Percentiles rank a stretch among this genome's conserved stretches.
Conservation (phyloP, 2,329 filamentous ascomycete genomes). For the Aspergillus sp. region DNA sequence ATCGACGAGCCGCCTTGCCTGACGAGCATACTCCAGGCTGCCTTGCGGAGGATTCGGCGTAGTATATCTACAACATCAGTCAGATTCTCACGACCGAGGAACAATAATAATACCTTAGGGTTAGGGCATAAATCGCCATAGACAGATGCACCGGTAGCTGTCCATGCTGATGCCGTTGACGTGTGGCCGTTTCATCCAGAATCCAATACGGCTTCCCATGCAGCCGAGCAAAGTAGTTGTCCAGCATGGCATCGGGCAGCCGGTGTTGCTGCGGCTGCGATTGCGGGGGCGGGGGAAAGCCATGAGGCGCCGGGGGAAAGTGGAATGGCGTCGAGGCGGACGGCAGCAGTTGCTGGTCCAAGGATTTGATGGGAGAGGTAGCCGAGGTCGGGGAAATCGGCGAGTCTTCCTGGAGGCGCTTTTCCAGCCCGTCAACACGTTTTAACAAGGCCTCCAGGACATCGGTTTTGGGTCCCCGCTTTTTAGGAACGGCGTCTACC, state of each 20-base stretch:
- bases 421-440: constrained; percentile 81
- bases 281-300: constrained; percentile 46
- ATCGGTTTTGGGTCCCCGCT: constrained; percentile 86
- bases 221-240: constrained; percentile 76
- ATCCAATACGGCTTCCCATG: constrained; percentile 83
- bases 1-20: constrained; percentile 70
- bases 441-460: constrained; percentile 82
- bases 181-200: constrained; percentile 72
- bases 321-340: constrained; percentile 6
- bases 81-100: constrained; percentile 19
- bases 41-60: constrained; percentile 68
- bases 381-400: constrained; percentile 47
- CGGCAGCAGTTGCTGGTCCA: constrained; percentile 16
- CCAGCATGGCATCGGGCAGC: constrained; percentile 65
- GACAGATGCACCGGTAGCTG: constrained; percentile 59
- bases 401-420: constrained; percentile 69
- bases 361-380: constrained; percentile 43
- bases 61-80: constrained; percentile 62
- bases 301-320: constrained; percentile 4
- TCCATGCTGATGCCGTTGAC: constrained; percentile 70
- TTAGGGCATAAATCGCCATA: constrained; percentile 60
- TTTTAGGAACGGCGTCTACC: constrained; percentile 79
- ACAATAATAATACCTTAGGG: constrained; percentile 29
- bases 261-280: constrained; percentile 32
- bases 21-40: constrained; percentile 72